Evolutionary conservation across 1,284 basidiomycete species (phyloP).

Genomic region (Cystobasidium sp.): DNA sequence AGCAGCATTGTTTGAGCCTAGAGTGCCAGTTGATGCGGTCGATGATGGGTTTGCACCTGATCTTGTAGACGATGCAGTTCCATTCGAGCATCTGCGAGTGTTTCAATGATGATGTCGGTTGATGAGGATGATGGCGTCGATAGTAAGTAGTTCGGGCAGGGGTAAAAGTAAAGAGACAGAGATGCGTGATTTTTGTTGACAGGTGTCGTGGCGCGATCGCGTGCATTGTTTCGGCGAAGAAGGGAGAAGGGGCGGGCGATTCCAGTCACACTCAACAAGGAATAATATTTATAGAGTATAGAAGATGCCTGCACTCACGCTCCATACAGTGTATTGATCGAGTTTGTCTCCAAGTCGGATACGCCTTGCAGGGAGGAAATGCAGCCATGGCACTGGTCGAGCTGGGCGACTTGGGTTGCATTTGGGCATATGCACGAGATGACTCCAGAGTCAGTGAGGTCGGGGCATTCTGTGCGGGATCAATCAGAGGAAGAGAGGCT

Average conservation of each 20-base stretch:
- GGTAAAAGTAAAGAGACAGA: no score
- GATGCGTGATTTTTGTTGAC: no score
- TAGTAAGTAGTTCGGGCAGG: not conserved
- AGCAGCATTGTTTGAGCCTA: constrained; percentile 5
- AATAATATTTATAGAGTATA: no score
- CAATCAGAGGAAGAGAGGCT: not conserved
- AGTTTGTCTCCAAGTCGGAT: constrained; percentile 24
- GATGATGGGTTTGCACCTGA: not conserved
- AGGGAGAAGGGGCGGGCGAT: not conserved
- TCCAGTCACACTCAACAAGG: no score
- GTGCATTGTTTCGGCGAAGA: not conserved
- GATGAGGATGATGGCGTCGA: not conserved
- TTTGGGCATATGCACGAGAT: constrained; percentile 42
- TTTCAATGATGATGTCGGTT: no score
- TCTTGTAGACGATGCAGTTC: not conserved
- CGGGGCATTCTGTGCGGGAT: constrained; percentile 26
- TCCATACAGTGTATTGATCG: constrained; percentile 32
- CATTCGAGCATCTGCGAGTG: not conserved
- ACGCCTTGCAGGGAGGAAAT: constrained; percentile 24
- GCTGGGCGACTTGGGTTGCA: not conserved
- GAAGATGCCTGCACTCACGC: constrained; percentile 35
- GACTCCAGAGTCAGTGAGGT: constrained; percentile 41
- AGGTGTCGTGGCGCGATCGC: no score
- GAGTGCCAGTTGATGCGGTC: not conserved
- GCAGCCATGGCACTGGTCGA: constrained; percentile 35